Conservation (phyloP, 163 green algal genomes). For the Chloromonas sp. region DNA sequence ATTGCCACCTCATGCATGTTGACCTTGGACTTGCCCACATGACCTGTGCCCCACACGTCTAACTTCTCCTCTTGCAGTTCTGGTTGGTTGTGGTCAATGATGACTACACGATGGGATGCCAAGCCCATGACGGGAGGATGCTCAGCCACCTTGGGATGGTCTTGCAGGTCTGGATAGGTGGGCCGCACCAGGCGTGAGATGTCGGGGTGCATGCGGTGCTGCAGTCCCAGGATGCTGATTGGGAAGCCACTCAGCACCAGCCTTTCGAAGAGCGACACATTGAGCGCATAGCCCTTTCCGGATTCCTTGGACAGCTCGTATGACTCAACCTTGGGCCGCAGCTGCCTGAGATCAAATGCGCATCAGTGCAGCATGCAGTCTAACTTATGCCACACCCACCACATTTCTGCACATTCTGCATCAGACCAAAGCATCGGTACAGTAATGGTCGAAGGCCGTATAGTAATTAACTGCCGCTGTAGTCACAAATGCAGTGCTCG, state of each 20-base stretch:
- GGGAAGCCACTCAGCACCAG: conserved; percentile 36
- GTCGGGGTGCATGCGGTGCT: conserved; percentile 68
- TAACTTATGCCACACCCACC: too few species aligned
- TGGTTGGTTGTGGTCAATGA: conserved; percentile 26
- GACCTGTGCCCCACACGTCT: background rate
- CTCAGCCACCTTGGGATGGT: conserved; percentile 26
- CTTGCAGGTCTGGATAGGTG: conserved; percentile 29
- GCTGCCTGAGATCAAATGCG: conserved; percentile 29
- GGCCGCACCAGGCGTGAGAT: conserved; percentile 46
- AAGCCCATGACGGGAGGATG: conserved; percentile 46
- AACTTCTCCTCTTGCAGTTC: conserved; percentile 14
- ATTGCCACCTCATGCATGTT: conserved; percentile 36
- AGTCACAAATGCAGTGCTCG: too few species aligned
- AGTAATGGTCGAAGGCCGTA: too few species aligned
- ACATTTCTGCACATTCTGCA: too few species aligned
- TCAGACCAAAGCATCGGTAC: too few species aligned
- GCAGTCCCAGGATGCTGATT: conserved; percentile 33
- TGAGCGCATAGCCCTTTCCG: conserved; percentile 50
- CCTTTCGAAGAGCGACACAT: conserved; percentile 70
- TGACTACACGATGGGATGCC: conserved; percentile 11
- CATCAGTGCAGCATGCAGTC: too few species aligned
- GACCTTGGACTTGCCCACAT: conserved; percentile 10
- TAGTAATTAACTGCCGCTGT: too few species aligned
- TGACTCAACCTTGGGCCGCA: conserved; percentile 60
- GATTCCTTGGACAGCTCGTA: conserved; percentile 46